Percentiles rank a stretch among this genome's conserved stretches.
phyloP scores from a whole-genome alignment of 768 basidiomycete species.

The Guyanaporus albipodus region DNA sequence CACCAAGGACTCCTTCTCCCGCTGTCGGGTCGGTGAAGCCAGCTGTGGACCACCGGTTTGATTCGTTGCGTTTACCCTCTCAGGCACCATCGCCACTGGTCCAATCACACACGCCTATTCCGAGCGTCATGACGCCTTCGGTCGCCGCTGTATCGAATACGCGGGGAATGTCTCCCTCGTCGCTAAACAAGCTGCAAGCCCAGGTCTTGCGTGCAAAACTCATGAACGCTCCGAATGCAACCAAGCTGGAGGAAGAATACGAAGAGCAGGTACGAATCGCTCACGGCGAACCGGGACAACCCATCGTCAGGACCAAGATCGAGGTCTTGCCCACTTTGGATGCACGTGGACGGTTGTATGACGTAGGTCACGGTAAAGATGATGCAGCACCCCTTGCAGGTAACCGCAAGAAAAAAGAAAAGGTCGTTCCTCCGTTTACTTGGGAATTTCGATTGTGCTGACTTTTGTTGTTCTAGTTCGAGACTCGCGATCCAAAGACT shows the following conservation, averaged over 20 bases:
- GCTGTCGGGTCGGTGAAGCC: constrained; percentile 24
- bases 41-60: constrained; percentile 49
- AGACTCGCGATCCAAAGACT: constrained; percentile 86
- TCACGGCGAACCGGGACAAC: constrained; percentile 40
- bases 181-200: constrained; percentile 89
- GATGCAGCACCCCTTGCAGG: constrained; percentile 51
- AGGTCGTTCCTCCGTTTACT: constrained; percentile 36
- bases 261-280: constrained; percentile 59
- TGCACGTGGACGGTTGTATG: constrained; percentile 79
- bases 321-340: constrained; percentile 90
- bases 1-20: constrained; percentile 56
- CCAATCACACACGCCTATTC: constrained; percentile 79
- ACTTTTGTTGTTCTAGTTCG: constrained; percentile 47
- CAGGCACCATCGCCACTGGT: constrained; percentile 55
- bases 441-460: background rate
- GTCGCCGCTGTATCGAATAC: constrained; percentile 27
- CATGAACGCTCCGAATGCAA: constrained; percentile 74
- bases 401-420: constrained; percentile 77
- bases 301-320: constrained; percentile 53
- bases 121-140: constrained; percentile 83
- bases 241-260: constrained; percentile 78
- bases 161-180: constrained; percentile 65
- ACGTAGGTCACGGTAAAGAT: constrained; percentile 78
- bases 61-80: constrained; percentile 59
- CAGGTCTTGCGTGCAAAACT: constrained; percentile 89